A percentile compares a stretch with the other conserved stretches of the same genome.
These are phyloP conservation scores for Paulownia fortunei DNA, from an alignment of 257 asterid species.

Conservation along the genomic window DNA sequence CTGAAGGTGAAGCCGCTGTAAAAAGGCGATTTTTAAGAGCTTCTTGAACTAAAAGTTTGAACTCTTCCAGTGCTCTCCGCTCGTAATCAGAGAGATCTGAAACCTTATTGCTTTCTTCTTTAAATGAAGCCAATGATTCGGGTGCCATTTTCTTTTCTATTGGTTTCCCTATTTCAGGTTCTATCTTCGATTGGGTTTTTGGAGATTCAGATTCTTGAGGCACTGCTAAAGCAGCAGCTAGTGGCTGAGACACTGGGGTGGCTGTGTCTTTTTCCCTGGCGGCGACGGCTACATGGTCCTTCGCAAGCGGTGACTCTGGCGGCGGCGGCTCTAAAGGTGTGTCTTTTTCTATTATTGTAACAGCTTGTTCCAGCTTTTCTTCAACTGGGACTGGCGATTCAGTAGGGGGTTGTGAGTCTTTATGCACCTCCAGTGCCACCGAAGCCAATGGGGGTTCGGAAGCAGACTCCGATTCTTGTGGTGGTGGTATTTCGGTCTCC, in stretches of 20 bases:
- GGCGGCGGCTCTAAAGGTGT: constrained; percentile 48
- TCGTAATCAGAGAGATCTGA: constrained; percentile 76
- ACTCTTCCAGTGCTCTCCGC: constrained; percentile 54
- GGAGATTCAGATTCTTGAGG: constrained; percentile 46
- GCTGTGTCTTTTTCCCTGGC: constrained; percentile 26
- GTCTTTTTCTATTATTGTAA: constrained; percentile 51
- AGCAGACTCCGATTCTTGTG: constrained; percentile 16
- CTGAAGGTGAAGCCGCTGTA: constrained; percentile 27
- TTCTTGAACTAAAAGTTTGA: constrained; percentile 58
- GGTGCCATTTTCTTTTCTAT: constrained; percentile 46
- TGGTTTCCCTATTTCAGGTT: constrained; percentile 35
- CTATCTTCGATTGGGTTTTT: constrained; percentile 24
- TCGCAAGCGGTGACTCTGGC: constrained; percentile 38
- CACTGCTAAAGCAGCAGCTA: constrained; percentile 40
- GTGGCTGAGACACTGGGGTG: constrained; percentile 41
- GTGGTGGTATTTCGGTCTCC: constrained; percentile 31
- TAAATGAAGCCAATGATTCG: constrained; percentile 64
- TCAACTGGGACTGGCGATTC: constrained; percentile 30
- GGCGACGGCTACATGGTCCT: constrained; percentile 47
- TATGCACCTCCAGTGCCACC: constrained; percentile 39
- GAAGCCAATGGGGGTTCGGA: constrained; percentile 70
- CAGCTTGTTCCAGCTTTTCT: constrained; percentile 44
- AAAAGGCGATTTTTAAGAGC: constrained; percentile 44
- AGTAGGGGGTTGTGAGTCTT: constrained; percentile 19
- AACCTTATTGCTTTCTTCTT: constrained; percentile 72